These are phyloP conservation scores for Kalmanozyma brasiliensis DNA, from an alignment of 1,284 basidiomycete genomes.

Conservation along the genomic window DNA sequence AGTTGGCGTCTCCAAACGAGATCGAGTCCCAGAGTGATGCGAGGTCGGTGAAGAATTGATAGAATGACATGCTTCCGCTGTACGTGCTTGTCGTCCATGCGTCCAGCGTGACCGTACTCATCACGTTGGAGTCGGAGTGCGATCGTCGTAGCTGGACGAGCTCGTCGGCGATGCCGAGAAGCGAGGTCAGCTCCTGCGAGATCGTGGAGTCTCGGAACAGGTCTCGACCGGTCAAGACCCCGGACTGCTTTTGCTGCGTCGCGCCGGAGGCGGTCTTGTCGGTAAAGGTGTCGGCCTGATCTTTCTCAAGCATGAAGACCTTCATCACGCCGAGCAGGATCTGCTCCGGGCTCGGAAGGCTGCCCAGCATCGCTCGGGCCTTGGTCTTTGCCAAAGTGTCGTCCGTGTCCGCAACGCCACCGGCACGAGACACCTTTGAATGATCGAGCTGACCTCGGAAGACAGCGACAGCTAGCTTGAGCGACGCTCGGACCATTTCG, in stretches of 20 bases:
- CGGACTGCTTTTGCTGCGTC: slow-evolving; percentile 29
- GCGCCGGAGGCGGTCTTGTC: slow-evolving; percentile 15
- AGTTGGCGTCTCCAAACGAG: slow-evolving; percentile 84
- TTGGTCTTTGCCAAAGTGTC: slow-evolving; percentile 4
- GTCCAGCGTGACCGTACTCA: slow-evolving; percentile 69
- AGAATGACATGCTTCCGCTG: slow-evolving; percentile 73
- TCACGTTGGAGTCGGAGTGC: slow-evolving; percentile 43
- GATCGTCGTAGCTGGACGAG: slow-evolving; percentile 28
- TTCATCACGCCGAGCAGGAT: slow-evolving; percentile 83
- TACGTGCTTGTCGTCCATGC: slow-evolving; percentile 27
- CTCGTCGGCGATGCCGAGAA: slow-evolving; percentile 31
- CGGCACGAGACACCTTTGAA: not conserved
- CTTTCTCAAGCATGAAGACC: slow-evolving; percentile 84
- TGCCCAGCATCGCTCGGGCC: slow-evolving; percentile 27
- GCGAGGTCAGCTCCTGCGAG: slow-evolving; percentile 72
- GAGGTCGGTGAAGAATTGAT: slow-evolving; percentile 93
- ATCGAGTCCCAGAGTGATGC: slow-evolving; percentile 87
- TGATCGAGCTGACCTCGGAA: slow-evolving; percentile 26
- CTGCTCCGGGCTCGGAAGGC: slow-evolving; percentile 42
- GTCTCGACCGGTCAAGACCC: slow-evolving; percentile 70
- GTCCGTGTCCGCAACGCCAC: not conserved
- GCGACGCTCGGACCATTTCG: slow-evolving; percentile 78
- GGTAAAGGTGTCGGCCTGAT: slow-evolving; percentile 38
- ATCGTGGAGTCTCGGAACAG: slow-evolving; percentile 78
- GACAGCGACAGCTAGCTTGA: slow-evolving; percentile 73